Conservation (phyloP, 2,329 filamentous ascomycete genomes). For the Fusarium mexicanum region DNA sequence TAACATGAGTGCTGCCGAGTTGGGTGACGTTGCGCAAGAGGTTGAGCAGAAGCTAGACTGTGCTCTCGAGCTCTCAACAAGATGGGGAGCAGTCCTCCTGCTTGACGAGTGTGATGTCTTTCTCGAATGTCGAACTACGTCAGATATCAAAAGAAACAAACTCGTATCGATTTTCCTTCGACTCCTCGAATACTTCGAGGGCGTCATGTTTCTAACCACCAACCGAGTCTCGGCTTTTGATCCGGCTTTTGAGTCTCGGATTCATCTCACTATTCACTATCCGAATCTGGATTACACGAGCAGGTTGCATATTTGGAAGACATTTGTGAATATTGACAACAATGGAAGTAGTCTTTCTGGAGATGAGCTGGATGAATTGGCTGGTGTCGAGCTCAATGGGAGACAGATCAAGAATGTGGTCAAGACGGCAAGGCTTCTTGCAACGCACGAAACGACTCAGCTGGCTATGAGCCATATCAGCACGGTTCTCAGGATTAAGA, state of each 20-base stretch:
- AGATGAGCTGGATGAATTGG: neutral
- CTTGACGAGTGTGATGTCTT: slow-evolving; percentile 17
- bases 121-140: slow-evolving; percentile 2
- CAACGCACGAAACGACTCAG: neutral
- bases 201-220: slow-evolving; percentile 13
- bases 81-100: slow-evolving; percentile 11
- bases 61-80: slow-evolving; percentile 14
- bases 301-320: slow-evolving; percentile 1
- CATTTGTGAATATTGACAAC: neutral
- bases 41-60: slow-evolving; percentile 5
- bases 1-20: slow-evolving; percentile 7
- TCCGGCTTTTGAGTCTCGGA: slow-evolving; percentile 3
- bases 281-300: neutral
- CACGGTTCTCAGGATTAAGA: slow-evolving; percentile 3
- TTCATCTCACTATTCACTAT: slow-evolving; percentile 18
- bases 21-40: neutral
- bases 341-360: neutral
- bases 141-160: slow-evolving; percentile 5
- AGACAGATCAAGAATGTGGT: slow-evolving; percentile 22
- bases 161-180: slow-evolving; percentile 14
- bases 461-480: neutral
- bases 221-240: slow-evolving; percentile 15
- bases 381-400: slow-evolving; percentile 4
- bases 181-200: slow-evolving; percentile 14
- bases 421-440: slow-evolving; percentile 11